phyloP scores from a whole-genome alignment of 768 basidiomycete species.

The Paxillus ammoniavirescens region DNA sequence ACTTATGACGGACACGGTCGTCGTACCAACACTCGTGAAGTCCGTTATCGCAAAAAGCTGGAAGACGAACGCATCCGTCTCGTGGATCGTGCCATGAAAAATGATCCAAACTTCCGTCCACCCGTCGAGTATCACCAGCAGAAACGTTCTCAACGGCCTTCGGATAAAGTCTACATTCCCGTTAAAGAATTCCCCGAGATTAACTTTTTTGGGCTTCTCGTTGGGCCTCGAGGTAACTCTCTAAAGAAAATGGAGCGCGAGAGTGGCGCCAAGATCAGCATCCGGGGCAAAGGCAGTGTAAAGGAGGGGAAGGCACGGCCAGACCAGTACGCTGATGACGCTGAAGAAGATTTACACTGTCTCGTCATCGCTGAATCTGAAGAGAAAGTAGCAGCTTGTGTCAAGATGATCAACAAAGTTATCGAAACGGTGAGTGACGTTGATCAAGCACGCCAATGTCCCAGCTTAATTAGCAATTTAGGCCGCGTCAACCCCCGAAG shows the following conservation, averaged over 20 bases:
- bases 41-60: constrained; percentile 94
- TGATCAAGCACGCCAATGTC: background rate
- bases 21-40: constrained; percentile 96
- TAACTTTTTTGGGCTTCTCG: constrained; percentile 98
- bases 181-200: constrained; percentile 99
- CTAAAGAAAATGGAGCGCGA: constrained; percentile 99
- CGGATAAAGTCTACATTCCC: constrained; percentile 98
- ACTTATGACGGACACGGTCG: constrained; percentile 98
- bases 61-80: constrained; percentile 91
- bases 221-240: constrained; percentile 98
- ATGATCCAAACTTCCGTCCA: constrained; percentile 96
- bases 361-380: constrained; percentile 91
- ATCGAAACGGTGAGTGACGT: constrained; percentile 84
- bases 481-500: constrained; percentile 99
- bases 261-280: constrained; percentile 97
- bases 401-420: constrained; percentile 94
- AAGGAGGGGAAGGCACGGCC: constrained; percentile 98
- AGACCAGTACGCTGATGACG: constrained; percentile 93
- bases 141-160: constrained; percentile 89
- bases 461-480: constrained; percentile 29
- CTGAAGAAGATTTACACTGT: constrained; percentile 98
- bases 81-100: constrained; percentile 95
- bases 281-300: constrained; percentile 96
- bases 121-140: constrained; percentile 96
- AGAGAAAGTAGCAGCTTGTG: constrained; percentile 88